phyloP scores from a whole-genome alignment of 768 basidiomycete genomes.

The Artomyces pyxidatus region DNA sequence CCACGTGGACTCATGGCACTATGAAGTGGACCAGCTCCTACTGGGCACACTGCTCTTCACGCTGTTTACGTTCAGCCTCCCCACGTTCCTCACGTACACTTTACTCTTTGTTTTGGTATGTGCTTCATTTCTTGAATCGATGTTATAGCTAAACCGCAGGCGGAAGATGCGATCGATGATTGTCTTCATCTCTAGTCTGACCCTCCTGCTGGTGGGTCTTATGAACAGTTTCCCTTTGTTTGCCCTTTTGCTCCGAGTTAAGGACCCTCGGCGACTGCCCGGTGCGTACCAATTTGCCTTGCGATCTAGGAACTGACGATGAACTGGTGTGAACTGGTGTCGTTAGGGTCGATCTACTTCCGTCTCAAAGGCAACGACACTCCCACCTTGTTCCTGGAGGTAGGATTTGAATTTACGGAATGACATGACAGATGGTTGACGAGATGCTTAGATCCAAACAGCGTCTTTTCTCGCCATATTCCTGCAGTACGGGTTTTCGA shows the following conservation, averaged over 20 bases:
- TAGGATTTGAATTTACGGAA: neutral
- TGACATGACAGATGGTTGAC: neutral
- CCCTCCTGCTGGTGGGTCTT: constrained; percentile 64
- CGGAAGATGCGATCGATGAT: constrained; percentile 44
- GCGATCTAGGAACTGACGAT: too few relatives aligned
- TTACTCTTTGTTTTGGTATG: constrained; percentile 68
- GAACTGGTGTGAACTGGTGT: neutral
- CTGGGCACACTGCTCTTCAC: constrained; percentile 90
- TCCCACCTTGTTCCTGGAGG: constrained; percentile 9
- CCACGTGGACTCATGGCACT: constrained; percentile 85
- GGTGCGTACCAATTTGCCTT: constrained; percentile 35
- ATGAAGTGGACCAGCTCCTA: constrained; percentile 90
- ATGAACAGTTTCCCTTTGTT: constrained; percentile 94
- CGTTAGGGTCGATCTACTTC: constrained; percentile 10
- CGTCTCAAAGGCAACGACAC: neutral
- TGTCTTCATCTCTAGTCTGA: constrained; percentile 48
- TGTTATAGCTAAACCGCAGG: neutral
- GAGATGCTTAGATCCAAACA: constrained; percentile 2
- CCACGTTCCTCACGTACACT: constrained; percentile 85
- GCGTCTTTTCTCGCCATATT: constrained; percentile 4
- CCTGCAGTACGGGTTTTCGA: neutral
- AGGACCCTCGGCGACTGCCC: constrained; percentile 79
- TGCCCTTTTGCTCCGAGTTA: constrained; percentile 71
- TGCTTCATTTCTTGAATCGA: neutral
- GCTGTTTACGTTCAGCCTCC: constrained; percentile 69